Evolutionary conservation across 1,284 basidiomycete species (phyloP).

Genomic region (Cryptococcus sp.): DNA sequence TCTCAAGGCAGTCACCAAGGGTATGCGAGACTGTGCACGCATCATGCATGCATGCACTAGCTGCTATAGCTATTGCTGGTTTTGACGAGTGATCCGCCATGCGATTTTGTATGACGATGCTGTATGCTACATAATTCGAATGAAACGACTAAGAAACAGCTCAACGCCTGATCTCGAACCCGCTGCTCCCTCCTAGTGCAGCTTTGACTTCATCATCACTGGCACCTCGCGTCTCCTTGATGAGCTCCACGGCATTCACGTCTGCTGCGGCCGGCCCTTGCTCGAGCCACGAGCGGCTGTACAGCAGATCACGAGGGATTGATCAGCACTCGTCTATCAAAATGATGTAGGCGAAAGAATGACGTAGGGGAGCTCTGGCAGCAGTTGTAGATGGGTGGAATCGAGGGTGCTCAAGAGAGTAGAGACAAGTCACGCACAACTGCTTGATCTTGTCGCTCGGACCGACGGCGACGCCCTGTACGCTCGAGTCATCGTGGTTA

Average conservation of each 20-base stretch:
- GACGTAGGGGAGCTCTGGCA: too few relatives aligned
- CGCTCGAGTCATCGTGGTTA: constrained; percentile 47
- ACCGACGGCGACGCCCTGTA: constrained; percentile 49
- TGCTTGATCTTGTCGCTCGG: constrained; percentile 34
- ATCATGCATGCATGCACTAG: not conserved
- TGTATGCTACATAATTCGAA: not conserved
- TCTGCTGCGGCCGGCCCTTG: constrained; percentile 39
- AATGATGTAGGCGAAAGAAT: too few relatives aligned
- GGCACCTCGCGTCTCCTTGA: constrained; percentile 30
- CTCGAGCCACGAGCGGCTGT: constrained; percentile 35
- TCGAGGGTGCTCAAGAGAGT: not conserved
- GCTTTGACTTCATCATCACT: constrained; percentile 30
- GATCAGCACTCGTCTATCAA: too few relatives aligned
- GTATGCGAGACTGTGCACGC: not conserved
- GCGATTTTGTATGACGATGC: too few relatives aligned
- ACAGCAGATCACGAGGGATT: not conserved
- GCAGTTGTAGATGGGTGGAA: too few relatives aligned
- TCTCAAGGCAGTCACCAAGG: too few relatives aligned
- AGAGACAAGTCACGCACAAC: constrained; percentile 34
- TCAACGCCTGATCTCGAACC: constrained; percentile 28
- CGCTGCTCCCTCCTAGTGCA: constrained; percentile 19
- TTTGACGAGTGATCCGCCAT: too few relatives aligned
- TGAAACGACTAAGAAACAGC: not conserved
- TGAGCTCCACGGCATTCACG: constrained; percentile 39
- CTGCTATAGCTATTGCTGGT: too few relatives aligned